These are phyloP conservation scores for Corchorus capsularis DNA, from an alignment of 345 rosid genomes.

Conservation along the genomic window DNA sequence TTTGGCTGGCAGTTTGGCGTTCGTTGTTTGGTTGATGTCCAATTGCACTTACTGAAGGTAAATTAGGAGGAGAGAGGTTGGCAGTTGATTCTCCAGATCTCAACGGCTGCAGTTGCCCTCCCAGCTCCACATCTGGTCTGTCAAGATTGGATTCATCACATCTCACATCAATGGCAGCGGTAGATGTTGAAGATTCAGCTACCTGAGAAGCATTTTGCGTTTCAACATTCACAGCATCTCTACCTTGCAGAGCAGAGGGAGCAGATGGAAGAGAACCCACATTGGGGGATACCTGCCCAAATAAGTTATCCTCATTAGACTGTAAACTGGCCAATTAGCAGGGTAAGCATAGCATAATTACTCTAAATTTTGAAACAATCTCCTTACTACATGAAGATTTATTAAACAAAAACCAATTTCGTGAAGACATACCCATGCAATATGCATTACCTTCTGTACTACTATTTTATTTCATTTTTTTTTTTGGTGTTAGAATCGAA, in stretches of 20 bases:
- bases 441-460: background rate
- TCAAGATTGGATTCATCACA: constrained; percentile 13
- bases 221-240: constrained; percentile 30
- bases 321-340: background rate
- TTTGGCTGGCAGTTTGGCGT: constrained; percentile 2
- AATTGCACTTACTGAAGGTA: constrained; percentile 25
- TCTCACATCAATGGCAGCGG: constrained; percentile 24
- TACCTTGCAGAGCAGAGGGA: constrained; percentile 35
- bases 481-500: background rate
- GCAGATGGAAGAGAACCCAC: constrained; percentile 30
- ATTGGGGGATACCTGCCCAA: constrained; percentile 36
- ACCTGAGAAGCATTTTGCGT: constrained; percentile 24
- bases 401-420: background rate
- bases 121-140: constrained; percentile 5
- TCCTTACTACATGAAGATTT: background rate
- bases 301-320: constrained; percentile 1
- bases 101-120: constrained; percentile 21
- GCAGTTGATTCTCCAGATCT: constrained; percentile 17
- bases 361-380: background rate
- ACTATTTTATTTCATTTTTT: background rate
- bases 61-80: constrained; percentile 9
- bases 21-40: constrained; percentile 27
- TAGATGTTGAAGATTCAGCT: constrained; percentile 24
- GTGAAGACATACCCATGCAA: background rate
- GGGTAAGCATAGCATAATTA: background rate